phyloP scores from a whole-genome alignment of 2,329 filamentous ascomycete species.

The Truncatella angustata region DNA sequence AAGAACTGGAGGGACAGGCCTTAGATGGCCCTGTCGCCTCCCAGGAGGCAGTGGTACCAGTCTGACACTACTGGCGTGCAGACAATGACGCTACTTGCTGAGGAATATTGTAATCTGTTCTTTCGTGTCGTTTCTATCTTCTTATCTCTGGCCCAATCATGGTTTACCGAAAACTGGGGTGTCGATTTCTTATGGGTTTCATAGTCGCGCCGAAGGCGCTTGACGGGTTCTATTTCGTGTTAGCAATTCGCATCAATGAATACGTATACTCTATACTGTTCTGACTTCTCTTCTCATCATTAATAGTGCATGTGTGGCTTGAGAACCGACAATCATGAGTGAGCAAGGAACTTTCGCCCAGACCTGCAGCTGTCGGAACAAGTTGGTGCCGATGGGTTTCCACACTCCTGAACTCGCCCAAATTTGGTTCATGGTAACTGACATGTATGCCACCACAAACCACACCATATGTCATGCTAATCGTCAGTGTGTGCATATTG shows the following conservation, averaged over 20 bases:
- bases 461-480: too few species aligned
- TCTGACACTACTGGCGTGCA: constrained; percentile 22
- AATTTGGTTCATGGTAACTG: too few species aligned
- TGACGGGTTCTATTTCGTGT: background rate
- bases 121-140: constrained; percentile 19
- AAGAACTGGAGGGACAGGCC: constrained; percentile 33
- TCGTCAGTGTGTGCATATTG: too few species aligned
- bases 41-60: constrained; percentile 23
- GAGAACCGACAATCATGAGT: too few species aligned
- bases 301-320: too few species aligned
- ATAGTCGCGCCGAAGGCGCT: background rate
- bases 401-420: too few species aligned
- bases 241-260: background rate
- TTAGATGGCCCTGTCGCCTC: constrained; percentile 19
- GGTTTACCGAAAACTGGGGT: background rate
- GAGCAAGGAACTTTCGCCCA: too few species aligned
- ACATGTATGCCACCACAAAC: too few species aligned
- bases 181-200: constrained; percentile 1
- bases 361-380: too few species aligned
- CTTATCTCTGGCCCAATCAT: background rate
- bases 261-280: background rate
- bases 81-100: constrained; percentile 21
- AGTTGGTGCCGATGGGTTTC: too few species aligned
- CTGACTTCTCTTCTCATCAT: background rate
- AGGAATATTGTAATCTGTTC: constrained; percentile 18